These are phyloP conservation scores for Gracilaria gracilis DNA, from an alignment of 23 red algal genomes.

Conservation along the genomic window DNA sequence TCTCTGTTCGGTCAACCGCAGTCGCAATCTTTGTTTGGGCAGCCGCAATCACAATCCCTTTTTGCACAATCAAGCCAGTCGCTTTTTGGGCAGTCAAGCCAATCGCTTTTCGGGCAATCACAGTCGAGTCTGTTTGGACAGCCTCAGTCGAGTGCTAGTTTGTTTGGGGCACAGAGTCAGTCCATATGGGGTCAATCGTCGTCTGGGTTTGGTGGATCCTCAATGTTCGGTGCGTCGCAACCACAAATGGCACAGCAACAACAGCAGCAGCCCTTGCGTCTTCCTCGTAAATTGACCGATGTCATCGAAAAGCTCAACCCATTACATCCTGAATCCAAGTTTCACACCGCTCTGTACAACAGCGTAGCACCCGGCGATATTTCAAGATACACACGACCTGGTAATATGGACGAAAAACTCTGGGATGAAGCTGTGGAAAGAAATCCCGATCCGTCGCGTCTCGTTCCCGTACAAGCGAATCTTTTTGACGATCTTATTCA, in stretches of 20 bases:
- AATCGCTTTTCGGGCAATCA: constrained; percentile 45
- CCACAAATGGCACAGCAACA: constrained; percentile 54
- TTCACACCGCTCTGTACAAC: constrained; percentile 80
- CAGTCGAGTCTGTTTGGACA: constrained; percentile 44
- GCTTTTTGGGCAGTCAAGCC: constrained; percentile 12
- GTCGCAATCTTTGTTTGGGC: constrained; percentile 45
- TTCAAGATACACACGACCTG: constrained; percentile 51
- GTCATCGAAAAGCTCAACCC: constrained; percentile 70
- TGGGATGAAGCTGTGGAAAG: constrained; percentile 64
- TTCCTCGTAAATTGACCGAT: constrained; percentile 48
- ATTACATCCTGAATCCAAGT: constrained; percentile 35
- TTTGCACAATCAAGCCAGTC: constrained; percentile 20
- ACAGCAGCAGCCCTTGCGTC: constrained; percentile 47
- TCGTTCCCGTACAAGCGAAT: constrained; percentile 84
- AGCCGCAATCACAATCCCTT: constrained; percentile 27
- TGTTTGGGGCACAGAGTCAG: constrained; percentile 38
- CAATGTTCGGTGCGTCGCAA: constrained; percentile 48
- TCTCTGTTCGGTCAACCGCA: constrained; percentile 42
- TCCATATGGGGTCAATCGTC: constrained; percentile 34
- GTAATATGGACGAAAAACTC: constrained; percentile 60
- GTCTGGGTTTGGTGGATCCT: constrained; percentile 27
- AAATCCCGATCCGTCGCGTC: constrained; percentile 79
- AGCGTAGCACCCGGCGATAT: constrained; percentile 36
- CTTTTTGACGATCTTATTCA: constrained; percentile 82
- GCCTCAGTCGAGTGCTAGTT: constrained; percentile 27